Percentiles rank a stretch among this genome's conserved stretches.
These are phyloP conservation scores for Tuber indicum DNA, from an alignment of 495 filamentous ascomycete species.

Conservation along the genomic window DNA sequence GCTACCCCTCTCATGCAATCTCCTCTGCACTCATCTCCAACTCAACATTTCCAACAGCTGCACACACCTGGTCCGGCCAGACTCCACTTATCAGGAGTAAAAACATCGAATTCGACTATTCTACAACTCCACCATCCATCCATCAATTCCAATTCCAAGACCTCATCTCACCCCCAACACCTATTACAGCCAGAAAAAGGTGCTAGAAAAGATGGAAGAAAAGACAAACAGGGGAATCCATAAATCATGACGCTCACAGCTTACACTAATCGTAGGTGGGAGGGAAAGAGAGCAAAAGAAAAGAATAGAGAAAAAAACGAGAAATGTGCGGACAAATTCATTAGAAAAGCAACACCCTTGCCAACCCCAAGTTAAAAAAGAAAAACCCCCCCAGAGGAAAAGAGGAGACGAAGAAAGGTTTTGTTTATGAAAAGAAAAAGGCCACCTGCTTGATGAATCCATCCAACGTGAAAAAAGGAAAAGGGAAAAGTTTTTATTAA, in stretches of 20 bases:
- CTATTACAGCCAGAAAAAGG: not conserved
- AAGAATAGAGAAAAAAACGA: slow-evolving; percentile 12
- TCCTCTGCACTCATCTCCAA: not conserved
- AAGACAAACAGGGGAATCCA: slow-evolving; percentile 18
- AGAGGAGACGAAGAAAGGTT: not conserved
- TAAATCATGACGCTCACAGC: slow-evolving; percentile 10
- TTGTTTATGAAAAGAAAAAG: slow-evolving; percentile 11
- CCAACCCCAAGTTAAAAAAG: slow-evolving; percentile 12
- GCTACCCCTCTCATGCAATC: not conserved
- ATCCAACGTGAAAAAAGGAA: slow-evolving; percentile 22
- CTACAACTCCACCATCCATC: not conserved
- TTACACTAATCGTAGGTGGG: not conserved
- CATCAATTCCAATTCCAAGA: not conserved
- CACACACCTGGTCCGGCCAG: not conserved
- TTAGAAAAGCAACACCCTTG: slow-evolving; percentile 19
- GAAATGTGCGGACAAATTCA: slow-evolving; percentile 22
- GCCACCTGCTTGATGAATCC: slow-evolving; percentile 6
- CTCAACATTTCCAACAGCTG: not conserved
- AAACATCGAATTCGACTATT: slow-evolving; percentile 1
- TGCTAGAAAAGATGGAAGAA: slow-evolving; percentile 2
- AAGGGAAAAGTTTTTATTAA: slow-evolving; percentile 7
- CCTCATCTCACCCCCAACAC: not conserved
- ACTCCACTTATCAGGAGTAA: not conserved
- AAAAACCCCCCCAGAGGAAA: slow-evolving; percentile 4
- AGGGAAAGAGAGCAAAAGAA: not conserved